These are phyloP conservation scores for Dendryphion nanum DNA, from an alignment of 2,329 filamentous ascomycete genomes.

Conservation along the genomic window DNA sequence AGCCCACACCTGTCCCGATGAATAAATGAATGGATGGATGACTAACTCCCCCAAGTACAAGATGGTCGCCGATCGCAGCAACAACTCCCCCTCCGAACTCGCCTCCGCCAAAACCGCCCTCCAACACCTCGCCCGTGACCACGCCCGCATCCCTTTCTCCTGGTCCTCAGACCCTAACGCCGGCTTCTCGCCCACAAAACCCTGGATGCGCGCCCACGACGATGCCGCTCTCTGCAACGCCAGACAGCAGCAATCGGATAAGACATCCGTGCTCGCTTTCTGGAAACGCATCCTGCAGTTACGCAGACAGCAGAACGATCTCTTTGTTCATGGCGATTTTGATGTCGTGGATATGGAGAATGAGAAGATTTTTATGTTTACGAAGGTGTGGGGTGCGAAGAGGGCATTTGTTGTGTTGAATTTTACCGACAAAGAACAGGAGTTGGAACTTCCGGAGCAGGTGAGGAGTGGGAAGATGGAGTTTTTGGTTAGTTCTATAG, in stretches of 20 bases:
- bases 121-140: slow-evolving; percentile 62
- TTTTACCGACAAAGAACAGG: slow-evolving; percentile 29
- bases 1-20: too few species aligned
- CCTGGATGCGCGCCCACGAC: slow-evolving; percentile 62
- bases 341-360: slow-evolving; percentile 50
- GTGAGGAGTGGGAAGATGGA: slow-evolving; percentile 33
- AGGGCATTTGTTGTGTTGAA: slow-evolving; percentile 34
- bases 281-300: slow-evolving; percentile 58
- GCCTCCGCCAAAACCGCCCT: slow-evolving; percentile 53
- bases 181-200: slow-evolving; percentile 55
- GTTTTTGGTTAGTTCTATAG: slow-evolving; percentile 22
- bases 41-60: slow-evolving; percentile 31
- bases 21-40: too few species aligned
- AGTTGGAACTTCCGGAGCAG: slow-evolving; percentile 32
- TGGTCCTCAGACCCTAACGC: slow-evolving; percentile 59
- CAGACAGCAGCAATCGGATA: slow-evolving; percentile 47
- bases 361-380: slow-evolving; percentile 57
- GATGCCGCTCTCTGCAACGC: slow-evolving; percentile 58
- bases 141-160: slow-evolving; percentile 67
- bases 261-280: slow-evolving; percentile 56
- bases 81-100: slow-evolving; percentile 36
- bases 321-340: slow-evolving; percentile 63
- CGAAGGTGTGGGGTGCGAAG: slow-evolving; percentile 29
- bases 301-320: slow-evolving; percentile 55
- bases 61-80: slow-evolving; percentile 27